Evolutionary conservation across 176 grass and related monocot species (phyloP).

Genomic region (Phoenix dactylifera): DNA sequence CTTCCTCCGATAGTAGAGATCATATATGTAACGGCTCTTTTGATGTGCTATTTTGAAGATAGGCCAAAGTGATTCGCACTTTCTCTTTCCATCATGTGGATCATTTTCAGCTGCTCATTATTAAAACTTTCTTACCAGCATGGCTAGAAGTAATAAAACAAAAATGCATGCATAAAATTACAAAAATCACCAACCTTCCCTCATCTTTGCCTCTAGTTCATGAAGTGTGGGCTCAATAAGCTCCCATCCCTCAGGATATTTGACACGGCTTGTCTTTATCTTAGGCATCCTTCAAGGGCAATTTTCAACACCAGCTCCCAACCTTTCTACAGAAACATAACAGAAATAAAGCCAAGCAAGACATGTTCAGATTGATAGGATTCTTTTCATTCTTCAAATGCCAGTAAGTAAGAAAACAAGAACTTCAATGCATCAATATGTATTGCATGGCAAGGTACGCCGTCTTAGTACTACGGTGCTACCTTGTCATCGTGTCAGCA

Average conservation of each 20-base stretch:
- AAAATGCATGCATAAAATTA: not conserved
- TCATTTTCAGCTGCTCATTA: slow-evolving; percentile 77
- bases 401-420: too few relatives aligned
- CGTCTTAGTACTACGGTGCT: too few relatives aligned
- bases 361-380: too few relatives aligned
- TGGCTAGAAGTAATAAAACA: not conserved
- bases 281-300: slow-evolving; percentile 43
- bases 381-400: too few relatives aligned
- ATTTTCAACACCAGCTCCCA: too few relatives aligned
- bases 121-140: too few relatives aligned
- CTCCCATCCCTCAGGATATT: slow-evolving; percentile 85
- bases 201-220: slow-evolving; percentile 90
- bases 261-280: slow-evolving; percentile 91
- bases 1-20: slow-evolving; percentile 78
- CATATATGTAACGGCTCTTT: slow-evolving; percentile 80
- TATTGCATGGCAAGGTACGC: too few relatives aligned
- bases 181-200: slow-evolving; percentile 38
- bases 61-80: slow-evolving; percentile 80
- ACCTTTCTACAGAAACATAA: too few relatives aligned
- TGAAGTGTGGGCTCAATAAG: slow-evolving; percentile 80
- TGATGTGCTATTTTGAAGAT: slow-evolving; percentile 85
- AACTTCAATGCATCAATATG: too few relatives aligned
- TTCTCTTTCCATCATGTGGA: slow-evolving; percentile 78
- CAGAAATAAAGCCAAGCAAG: too few relatives aligned
- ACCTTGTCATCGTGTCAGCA: too few relatives aligned